These are phyloP conservation scores for Sanghuangporus baumii DNA, from an alignment of 1,284 basidiomycete genomes.

Conservation along the genomic window DNA sequence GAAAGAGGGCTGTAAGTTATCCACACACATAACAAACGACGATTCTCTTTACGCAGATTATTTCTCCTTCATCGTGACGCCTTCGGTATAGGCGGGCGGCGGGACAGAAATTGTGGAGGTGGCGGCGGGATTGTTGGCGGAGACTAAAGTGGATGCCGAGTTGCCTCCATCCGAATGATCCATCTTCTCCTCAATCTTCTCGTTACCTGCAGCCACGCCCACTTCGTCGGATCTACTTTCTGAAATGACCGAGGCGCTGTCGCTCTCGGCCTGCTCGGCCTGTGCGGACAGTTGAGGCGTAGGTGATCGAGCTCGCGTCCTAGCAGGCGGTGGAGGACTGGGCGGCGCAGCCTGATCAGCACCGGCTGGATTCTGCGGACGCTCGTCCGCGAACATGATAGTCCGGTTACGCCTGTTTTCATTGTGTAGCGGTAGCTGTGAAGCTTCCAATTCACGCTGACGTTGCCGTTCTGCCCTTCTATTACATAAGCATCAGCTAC, in stretches of 20 bases:
- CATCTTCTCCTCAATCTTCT: background rate
- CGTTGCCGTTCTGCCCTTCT: background rate
- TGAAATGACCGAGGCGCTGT: background rate
- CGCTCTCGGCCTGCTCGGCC: background rate
- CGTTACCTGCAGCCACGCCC: background rate
- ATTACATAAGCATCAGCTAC: background rate
- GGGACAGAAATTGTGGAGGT: background rate
- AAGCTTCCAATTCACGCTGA: background rate
- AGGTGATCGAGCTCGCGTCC: background rate
- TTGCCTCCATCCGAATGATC: background rate
- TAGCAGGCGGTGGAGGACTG: background rate
- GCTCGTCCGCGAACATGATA: background rate
- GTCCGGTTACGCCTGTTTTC: background rate
- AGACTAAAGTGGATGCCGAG: background rate
- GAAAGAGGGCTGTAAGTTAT: background rate
- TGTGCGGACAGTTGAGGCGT: background rate
- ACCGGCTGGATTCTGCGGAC: background rate
- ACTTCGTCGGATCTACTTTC: background rate
- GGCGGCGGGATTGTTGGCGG: background rate
- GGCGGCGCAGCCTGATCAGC: background rate
- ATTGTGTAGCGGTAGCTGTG: background rate
- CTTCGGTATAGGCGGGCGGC: background rate
- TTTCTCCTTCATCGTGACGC: background rate
- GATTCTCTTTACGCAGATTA: background rate
- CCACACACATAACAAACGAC: background rate